These are phyloP conservation scores for Trametes versicolor DNA, from an alignment of 1,284 basidiomycete species.

Conservation along the genomic window DNA sequence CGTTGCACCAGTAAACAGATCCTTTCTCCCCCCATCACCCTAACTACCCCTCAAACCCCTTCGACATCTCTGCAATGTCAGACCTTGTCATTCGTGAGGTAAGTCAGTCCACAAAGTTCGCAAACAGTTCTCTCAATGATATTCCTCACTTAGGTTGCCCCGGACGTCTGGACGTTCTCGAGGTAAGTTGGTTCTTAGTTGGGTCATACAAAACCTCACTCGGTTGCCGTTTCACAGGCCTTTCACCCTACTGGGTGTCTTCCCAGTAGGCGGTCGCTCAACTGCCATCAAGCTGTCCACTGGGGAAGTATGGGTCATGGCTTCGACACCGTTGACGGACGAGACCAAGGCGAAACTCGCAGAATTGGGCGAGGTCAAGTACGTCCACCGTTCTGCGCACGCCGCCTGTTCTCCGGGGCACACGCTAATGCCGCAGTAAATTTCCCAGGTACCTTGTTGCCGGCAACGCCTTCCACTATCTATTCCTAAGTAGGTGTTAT, in stretches of 20 bases:
- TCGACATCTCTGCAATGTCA: slow-evolving; percentile 24
- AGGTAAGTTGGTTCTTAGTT: slow-evolving; percentile 9
- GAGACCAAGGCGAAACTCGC: slow-evolving; percentile 77
- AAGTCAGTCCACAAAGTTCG: neutral
- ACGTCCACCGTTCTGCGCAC: neutral
- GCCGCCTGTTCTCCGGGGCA: neutral
- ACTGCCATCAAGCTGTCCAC: slow-evolving; percentile 79
- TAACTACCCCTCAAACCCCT: no score
- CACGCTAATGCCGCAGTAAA: neutral
- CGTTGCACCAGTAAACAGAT: neutral
- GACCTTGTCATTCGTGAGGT: slow-evolving; percentile 36
- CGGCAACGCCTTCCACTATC: slow-evolving; percentile 66
- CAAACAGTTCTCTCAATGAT: neutral
- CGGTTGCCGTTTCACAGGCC: slow-evolving; percentile 51
- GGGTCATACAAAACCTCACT: neutral
- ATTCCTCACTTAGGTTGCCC: slow-evolving; percentile 24
- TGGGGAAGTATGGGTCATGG: slow-evolving; percentile 82
- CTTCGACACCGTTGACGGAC: slow-evolving; percentile 78
- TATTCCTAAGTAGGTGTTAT: slow-evolving; percentile 62
- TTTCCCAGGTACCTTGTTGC: slow-evolving; percentile 66
- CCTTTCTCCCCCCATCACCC: neutral
- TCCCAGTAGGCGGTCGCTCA: slow-evolving; percentile 81
- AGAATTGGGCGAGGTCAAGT: slow-evolving; percentile 80
- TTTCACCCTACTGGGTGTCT: slow-evolving; percentile 63
- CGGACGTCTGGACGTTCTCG: slow-evolving; percentile 36